Base-by-base conservation (phyloP, 108 stramenopile species). In the Phaeodactylum tricornutum region DNA sequence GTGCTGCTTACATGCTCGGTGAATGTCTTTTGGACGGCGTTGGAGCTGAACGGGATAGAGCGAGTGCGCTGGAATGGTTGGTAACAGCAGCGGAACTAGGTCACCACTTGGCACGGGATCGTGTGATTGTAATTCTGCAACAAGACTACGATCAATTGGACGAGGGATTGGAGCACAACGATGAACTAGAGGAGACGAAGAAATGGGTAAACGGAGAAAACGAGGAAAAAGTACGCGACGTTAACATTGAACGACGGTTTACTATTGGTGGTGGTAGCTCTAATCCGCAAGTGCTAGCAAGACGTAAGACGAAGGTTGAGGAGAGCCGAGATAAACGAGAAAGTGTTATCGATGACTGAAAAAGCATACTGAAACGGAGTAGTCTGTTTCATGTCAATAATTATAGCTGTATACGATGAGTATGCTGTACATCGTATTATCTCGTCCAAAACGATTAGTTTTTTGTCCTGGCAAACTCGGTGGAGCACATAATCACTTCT, bases 1-100 rank as follows among this genome's bases (percentile, higher is more conserved):
- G 55, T 21, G 80, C 80, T 35, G 59, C 66, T 17, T 81, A 75
- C 32, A 77, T 81, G 75, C 48, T 77, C 0, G 80, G 75, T 1
- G 80, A 81, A 35, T 75, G 72, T 33, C 51, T 75, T 0, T 34
- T 77, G 28, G 75, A 81, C 43, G 80, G 80, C 15, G 46, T 71
- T 3, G 80, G 73, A 24, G 57, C 51, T 3, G 42, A 43, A 4
- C 24, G 63, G 29, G 74, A 75, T 59, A 38, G 72, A 16, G 80
- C 53, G 17, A 31, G 32, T 1, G 80, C 80, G 0, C 38, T 81
- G 43, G 69, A 62, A 29, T 77, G 75, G 75, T 50, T 77, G 3
- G 61, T 81, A 6, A 50, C 43, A 21, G 72, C 72, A 17, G 70
- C 69, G 33, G 73, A 81, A 43, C 31, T 74, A 12, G 79, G 79